Conservation (phyloP, 2,329 filamentous ascomycete genomes). For the Trichoderma polysporum region DNA sequence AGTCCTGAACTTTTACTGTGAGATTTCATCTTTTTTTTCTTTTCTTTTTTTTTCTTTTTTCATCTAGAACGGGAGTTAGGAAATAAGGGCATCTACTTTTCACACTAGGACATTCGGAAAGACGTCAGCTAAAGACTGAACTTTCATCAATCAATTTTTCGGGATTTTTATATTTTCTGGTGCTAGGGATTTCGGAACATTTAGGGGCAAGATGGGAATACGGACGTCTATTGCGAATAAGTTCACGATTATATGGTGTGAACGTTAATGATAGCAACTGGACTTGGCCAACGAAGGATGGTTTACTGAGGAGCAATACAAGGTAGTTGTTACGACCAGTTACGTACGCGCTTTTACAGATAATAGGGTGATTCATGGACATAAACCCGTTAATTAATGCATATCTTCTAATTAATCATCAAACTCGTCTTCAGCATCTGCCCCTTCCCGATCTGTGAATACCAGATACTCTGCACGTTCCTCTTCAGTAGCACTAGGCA, state of each 20-base stretch:
- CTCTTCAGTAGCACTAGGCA: slow-evolving; percentile 49
- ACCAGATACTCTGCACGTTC: slow-evolving; percentile 63
- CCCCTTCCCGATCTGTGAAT: slow-evolving; percentile 72
- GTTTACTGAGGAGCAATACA: not conserved
- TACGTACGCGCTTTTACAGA: not conserved
- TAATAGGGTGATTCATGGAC: not conserved
- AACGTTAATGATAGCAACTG: not conserved
- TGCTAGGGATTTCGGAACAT: not conserved
- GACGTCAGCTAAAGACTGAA: not conserved
- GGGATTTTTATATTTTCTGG: not conserved
- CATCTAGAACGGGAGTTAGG: not conserved
- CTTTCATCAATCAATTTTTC: not conserved
- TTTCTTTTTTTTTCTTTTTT: not conserved
- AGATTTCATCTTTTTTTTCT: not conserved
- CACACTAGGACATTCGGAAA: not conserved
- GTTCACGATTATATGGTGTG: not conserved
- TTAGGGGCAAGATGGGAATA: not conserved
- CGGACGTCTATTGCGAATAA: not conserved
- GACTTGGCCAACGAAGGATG: too few species aligned
- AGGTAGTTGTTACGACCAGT: not conserved
- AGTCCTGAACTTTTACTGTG: not conserved
- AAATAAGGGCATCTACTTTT: not conserved
- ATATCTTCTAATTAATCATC: slow-evolving; percentile 34
- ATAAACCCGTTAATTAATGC: not conserved
- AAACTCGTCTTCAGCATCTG: slow-evolving; percentile 54